Percentiles rank a stretch among this genome's conserved stretches.
Evolutionary conservation across 352 stramenopile species (phyloP).

Genomic region (Globisporangium orthogonon): DNA sequence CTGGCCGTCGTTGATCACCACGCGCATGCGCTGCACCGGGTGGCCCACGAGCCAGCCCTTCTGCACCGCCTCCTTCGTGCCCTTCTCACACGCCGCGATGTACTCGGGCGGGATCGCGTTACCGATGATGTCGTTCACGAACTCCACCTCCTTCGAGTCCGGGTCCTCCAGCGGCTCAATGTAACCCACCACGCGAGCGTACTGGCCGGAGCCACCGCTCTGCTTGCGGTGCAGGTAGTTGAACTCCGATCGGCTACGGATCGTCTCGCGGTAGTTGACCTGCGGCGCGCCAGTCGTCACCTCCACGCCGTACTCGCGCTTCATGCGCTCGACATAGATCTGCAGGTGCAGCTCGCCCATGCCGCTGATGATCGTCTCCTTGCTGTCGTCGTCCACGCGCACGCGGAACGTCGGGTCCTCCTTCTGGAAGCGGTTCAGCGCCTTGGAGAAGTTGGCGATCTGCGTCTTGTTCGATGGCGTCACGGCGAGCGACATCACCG

Average conservation of each 20-base stretch:
- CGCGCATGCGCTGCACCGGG: conserved; percentile 87
- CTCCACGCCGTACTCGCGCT: conserved; percentile 96
- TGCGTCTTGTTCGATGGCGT: conserved; percentile 94
- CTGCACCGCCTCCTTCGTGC: conserved; percentile 91
- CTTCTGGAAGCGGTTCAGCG: conserved; percentile 94
- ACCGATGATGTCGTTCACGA: conserved; percentile 97
- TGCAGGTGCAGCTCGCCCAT: conserved; percentile 99
- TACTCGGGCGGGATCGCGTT: conserved; percentile 99
- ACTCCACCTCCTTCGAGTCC: conserved; percentile 88
- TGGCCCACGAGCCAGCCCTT: conserved; percentile 96
- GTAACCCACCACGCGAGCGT: conserved; percentile 95
- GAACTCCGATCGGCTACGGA: conserved; percentile 91
- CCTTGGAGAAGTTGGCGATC: conserved; percentile 95
- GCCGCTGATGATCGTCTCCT: conserved; percentile 98
- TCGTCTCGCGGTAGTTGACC: conserved; percentile 99
- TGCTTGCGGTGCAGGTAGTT: conserved; percentile 99
- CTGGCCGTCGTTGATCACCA: conserved; percentile 90
- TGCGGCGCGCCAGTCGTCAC: conserved; percentile 88
- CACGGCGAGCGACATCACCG: conserved; percentile 97
- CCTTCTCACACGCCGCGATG: conserved; percentile 97
- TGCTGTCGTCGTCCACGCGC: conserved; percentile 94
- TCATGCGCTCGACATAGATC: conserved; percentile 99
- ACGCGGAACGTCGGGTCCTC: conserved; percentile 98
- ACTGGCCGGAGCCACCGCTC: conserved; percentile 96
- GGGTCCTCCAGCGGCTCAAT: conserved; percentile 92